Conservation (phyloP, 257 asterid species). For the Lithospermum erythrorhizon region DNA sequence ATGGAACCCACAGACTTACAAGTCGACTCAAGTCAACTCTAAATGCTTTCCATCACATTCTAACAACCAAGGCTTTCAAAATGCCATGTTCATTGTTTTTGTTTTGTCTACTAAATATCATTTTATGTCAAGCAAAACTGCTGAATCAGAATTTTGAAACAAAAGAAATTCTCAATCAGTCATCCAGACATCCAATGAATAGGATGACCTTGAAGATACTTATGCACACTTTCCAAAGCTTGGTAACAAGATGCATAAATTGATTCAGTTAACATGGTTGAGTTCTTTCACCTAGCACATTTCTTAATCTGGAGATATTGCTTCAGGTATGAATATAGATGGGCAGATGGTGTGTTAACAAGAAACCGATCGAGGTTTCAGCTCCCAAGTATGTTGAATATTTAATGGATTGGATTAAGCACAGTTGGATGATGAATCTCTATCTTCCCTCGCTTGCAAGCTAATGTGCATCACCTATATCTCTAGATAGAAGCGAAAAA, state of each 20-base stretch:
- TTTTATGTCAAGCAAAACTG: too few relatives aligned
- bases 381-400: conserved; percentile 91
- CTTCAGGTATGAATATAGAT: conserved; percentile 74
- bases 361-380: conserved; percentile 88
- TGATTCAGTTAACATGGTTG: neutral
- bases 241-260: too few relatives aligned
- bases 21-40: neutral
- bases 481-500: neutral
- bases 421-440: conserved; percentile 81
- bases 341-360: conserved; percentile 90
- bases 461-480: neutral
- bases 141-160: too few relatives aligned
- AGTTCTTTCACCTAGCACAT: neutral
- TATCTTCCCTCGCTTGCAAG: conserved; percentile 78
- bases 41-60: neutral
- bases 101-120: too few relatives aligned
- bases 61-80: too few relatives aligned
- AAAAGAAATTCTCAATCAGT: too few relatives aligned
- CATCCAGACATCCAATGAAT: too few relatives aligned
- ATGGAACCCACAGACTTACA: too few relatives aligned
- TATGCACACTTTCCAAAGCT: too few relatives aligned
- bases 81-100: too few relatives aligned
- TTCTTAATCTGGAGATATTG: neutral
- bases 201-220: too few relatives aligned
- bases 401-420: conserved; percentile 87